Evolutionary conservation across 2,329 filamentous ascomycete species (phyloP), one percentile per base, ranked within the genome.

Genomic region (Aspergillus felis): DNA sequence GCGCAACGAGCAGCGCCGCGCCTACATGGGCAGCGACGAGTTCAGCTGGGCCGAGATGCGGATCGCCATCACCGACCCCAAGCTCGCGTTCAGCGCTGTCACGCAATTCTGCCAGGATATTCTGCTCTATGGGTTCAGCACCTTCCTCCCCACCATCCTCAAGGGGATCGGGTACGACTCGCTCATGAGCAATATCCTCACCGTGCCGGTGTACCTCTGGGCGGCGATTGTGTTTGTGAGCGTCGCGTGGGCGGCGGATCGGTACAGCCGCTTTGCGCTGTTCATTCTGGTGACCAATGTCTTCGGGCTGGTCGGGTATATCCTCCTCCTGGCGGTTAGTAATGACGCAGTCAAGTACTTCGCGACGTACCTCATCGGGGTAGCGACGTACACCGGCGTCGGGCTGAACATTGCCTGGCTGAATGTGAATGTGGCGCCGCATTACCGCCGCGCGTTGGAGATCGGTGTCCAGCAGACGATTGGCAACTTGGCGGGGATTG

Each of bases 101-200:
- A 80, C 80, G 20, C 80, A 82, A 50, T 82, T 84, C 65, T 82
- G 79, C 52, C 77, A 80, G 57, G 79, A 82, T 57, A 79, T 81
- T 27, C 68, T 82, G 47, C 72, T 82, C 0, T 84, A 83, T 63
- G 82, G 82, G n/a, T 84, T 85, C 67, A 80, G 77, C 61, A 84
- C 81, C 9, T 85, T 85, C 65, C 70, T 84, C 3, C 84, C 84
- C 2, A 79, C 79, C 1, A 85, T 86, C 61, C 73, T 85, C 50
- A 73, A 76, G 46, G 75, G 74, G 32, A 79, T 84, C 68, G 81
- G 82, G 2, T 84, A 82, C 63, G 68, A 74, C 41, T 76, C 74
- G n/a, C 70, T 84, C 22, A 72, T 80, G 61, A 78, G 79, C 10
- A 81, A 85, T 56, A 78, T 81, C 38, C 71, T 85, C 35, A 84